phyloP scores from a whole-genome alignment of 1,139 yeast genomes.

The Magnusiomyces suaveolens region DNA sequence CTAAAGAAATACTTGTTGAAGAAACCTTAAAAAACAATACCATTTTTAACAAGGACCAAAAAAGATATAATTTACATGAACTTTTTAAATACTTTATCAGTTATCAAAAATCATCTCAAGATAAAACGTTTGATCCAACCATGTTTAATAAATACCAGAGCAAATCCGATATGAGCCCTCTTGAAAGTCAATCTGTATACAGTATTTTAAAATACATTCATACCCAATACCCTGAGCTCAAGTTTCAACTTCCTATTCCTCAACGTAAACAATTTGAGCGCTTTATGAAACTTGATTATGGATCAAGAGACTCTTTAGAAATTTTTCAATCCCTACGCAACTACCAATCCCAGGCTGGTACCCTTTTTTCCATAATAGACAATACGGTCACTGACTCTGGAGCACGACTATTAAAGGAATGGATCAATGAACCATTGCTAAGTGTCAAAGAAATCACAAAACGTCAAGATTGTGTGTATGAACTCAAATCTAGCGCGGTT shows the following conservation, averaged over 20 bases:
- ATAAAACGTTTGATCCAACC: neutral
- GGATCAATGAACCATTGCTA: slow-evolving; percentile 77
- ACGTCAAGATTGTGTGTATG: slow-evolving; percentile 55
- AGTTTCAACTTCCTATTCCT: slow-evolving; percentile 44
- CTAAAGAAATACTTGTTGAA: slow-evolving; percentile 54
- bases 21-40: slow-evolving; percentile 24
- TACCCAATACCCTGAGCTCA: slow-evolving; percentile 45
- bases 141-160: neutral
- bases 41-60: slow-evolving; percentile 38
- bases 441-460: slow-evolving; percentile 44
- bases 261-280: slow-evolving; percentile 40
- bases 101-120: slow-evolving; percentile 34
- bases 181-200: slow-evolving; percentile 34
- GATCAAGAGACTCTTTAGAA: slow-evolving; percentile 78
- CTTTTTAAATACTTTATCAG: slow-evolving; percentile 52
- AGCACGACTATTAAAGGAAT: slow-evolving; percentile 59
- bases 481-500: slow-evolving; percentile 39
- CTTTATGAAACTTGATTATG: slow-evolving; percentile 67
- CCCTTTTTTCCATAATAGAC: slow-evolving; percentile 56
- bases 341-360: slow-evolving; percentile 44
- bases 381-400: slow-evolving; percentile 78
- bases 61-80: slow-evolving; percentile 54
- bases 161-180: neutral
- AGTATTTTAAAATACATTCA: slow-evolving; percentile 49
- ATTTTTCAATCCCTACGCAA: slow-evolving; percentile 49